Percentiles rank a stretch among this genome's conserved stretches.
Evolutionary conservation across 192 early-diverging fungal species (phyloP).

Genomic region (Phycomyces blakesleeanus): DNA sequence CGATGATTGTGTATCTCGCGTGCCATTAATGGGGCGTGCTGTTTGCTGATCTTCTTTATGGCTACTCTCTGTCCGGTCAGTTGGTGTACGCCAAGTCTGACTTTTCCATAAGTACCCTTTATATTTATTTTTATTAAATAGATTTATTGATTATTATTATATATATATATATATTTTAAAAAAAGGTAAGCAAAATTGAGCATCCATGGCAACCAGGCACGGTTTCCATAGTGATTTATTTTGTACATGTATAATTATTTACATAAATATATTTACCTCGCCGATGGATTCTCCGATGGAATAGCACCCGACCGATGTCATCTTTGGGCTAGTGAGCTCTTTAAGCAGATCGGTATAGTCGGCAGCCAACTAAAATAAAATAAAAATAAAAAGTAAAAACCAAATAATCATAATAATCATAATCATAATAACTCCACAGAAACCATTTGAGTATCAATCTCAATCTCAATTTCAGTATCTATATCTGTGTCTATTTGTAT

Average conservation of each 20-base stretch:
- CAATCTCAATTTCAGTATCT: not conserved
- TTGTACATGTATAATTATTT: not conserved
- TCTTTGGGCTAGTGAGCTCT: slow-evolving; percentile 47
- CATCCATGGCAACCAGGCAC: not conserved
- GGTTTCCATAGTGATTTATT: not conserved
- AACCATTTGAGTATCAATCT: too few species aligned
- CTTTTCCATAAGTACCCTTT: slow-evolving; percentile 65
- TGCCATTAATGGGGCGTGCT: slow-evolving; percentile 54
- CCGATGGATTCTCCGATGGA: slow-evolving; percentile 51
- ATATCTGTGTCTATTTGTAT: not conserved
- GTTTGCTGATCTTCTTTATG: slow-evolving; percentile 57
- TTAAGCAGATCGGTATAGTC: slow-evolving; percentile 58
- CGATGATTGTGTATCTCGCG: slow-evolving; percentile 63
- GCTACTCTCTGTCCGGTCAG: slow-evolving; percentile 59
- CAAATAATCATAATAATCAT: not conserved
- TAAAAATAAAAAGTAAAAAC: not conserved
- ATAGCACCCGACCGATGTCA: slow-evolving; percentile 52
- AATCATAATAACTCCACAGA: not conserved
- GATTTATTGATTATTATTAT: not conserved
- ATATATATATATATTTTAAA: not conserved
- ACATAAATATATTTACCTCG: slow-evolving; percentile 29
- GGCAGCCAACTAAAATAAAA: slow-evolving; percentile 42
- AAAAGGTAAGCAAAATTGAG: not conserved
- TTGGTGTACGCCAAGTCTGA: slow-evolving; percentile 55
- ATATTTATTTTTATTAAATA: not conserved